A percentile compares a stretch with the other conserved stretches of the same genome.
Evolutionary conservation across 129 eudicot genomes (phyloP).

Genomic region (Chrysanthemum seticuspe): DNA sequence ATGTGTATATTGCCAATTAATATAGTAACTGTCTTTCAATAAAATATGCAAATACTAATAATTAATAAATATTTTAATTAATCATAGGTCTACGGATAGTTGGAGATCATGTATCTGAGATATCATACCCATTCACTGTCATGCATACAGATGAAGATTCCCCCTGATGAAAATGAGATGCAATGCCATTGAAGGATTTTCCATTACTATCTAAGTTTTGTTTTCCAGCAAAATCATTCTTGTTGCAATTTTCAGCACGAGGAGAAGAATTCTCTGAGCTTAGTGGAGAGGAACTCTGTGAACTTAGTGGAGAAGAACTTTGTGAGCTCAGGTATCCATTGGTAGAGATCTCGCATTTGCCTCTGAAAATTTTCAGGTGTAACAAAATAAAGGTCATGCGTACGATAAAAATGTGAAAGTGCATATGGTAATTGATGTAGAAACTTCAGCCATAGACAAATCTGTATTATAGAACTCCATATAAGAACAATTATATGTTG

Average conservation of each 20-base stretch:
- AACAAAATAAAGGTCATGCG: constrained; percentile 13
- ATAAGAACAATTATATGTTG: neutral
- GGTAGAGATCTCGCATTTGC: constrained; percentile 45
- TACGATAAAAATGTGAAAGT: constrained; percentile 10
- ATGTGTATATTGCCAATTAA: too few species aligned
- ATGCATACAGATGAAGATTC: constrained; percentile 36
- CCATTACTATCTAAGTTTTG: constrained; percentile 32
- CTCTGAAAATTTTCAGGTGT: constrained; percentile 35
- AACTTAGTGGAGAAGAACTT: constrained; percentile 32
- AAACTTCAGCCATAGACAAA: neutral
- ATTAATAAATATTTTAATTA: neutral
- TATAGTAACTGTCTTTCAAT: neutral
- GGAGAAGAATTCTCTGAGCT: constrained; percentile 39
- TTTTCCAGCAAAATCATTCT: constrained; percentile 16
- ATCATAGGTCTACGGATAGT: too few species aligned
- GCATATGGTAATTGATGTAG: constrained; percentile 13
- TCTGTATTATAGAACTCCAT: neutral
- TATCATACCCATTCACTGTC: constrained; percentile 38
- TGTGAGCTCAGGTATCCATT: constrained; percentile 39
- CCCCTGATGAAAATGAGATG: constrained; percentile 33
- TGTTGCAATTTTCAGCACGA: constrained; percentile 30
- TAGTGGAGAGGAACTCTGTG: neutral
- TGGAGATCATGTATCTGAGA: constrained; percentile 11
- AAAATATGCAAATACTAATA: neutral
- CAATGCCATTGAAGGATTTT: constrained; percentile 36